phyloP scores from a whole-genome alignment of 177 flowering plant genomes.

The Tripterygium wilfordii region DNA sequence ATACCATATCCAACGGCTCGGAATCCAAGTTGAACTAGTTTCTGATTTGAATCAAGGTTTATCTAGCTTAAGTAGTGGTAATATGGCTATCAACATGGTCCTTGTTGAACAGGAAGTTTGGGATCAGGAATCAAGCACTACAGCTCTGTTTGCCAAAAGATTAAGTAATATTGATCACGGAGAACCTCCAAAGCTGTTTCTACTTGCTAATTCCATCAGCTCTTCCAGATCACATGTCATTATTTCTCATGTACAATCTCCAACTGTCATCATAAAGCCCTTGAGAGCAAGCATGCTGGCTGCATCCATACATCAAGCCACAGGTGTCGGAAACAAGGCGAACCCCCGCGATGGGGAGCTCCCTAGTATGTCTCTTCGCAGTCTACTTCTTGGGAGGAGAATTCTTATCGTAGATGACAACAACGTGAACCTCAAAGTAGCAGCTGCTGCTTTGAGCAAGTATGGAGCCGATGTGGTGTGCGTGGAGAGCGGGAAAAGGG shows the following conservation, averaged over 20 bases:
- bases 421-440: conserved; percentile 79
- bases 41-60: conserved; percentile 36
- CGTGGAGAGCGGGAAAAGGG: conserved; percentile 77
- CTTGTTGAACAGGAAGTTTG: too few species aligned
- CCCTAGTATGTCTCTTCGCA: conserved; percentile 35
- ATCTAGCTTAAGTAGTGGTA: conserved; percentile 27
- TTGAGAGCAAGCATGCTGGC: conserved; percentile 82
- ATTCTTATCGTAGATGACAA: conserved; percentile 95
- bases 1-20: conserved; percentile 82
- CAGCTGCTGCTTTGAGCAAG: conserved; percentile 84
- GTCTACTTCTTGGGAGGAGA: conserved; percentile 64
- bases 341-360: conserved; percentile 36
- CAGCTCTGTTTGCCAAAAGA: too few species aligned
- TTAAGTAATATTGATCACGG: too few species aligned
- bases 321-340: conserved; percentile 56
- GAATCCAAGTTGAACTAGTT: conserved; percentile 50
- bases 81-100: conserved; percentile 46
- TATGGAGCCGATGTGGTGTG: conserved; percentile 85
- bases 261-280: conserved; percentile 86
- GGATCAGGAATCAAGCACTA: too few species aligned
- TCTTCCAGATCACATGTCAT: conserved; percentile 66
- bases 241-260: too few species aligned
- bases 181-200: conserved; percentile 26
- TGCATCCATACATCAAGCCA: conserved; percentile 76
- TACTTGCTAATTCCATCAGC: conserved; percentile 42